These are phyloP conservation scores for Paramyrothecium sp. DNA, from an alignment of 2,329 filamentous ascomycete genomes.

Conservation along the genomic window DNA sequence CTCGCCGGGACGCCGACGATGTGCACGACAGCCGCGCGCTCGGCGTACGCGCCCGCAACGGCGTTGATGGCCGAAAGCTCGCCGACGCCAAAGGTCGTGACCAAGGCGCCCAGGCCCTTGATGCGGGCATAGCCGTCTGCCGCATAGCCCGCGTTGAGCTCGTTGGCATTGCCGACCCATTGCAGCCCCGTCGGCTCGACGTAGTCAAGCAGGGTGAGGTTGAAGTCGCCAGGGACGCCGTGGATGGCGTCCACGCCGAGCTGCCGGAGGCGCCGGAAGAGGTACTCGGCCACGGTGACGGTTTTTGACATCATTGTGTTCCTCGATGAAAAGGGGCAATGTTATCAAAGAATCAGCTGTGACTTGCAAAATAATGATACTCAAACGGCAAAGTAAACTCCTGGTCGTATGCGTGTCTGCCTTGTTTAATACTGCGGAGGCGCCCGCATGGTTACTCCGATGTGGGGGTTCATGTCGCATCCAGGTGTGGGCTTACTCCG, in stretches of 20 bases:
- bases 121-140: slow-evolving; percentile 57
- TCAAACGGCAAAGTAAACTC: too few relatives aligned
- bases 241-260: slow-evolving; percentile 57
- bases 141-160: slow-evolving; percentile 57
- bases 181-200: slow-evolving; percentile 32
- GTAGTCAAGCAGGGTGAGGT: slow-evolving; percentile 34
- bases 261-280: slow-evolving; percentile 58
- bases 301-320: background rate
- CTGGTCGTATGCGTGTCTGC: too few relatives aligned
- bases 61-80: slow-evolving; percentile 57
- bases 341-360: too few relatives aligned
- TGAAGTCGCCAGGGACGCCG: slow-evolving; percentile 45
- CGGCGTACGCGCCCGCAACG: slow-evolving; percentile 57
- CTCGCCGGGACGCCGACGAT: slow-evolving; percentile 53
- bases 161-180: slow-evolving; percentile 55
- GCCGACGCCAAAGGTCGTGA: slow-evolving; percentile 62
- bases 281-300: slow-evolving; percentile 36
- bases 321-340: too few relatives aligned
- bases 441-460: too few relatives aligned
- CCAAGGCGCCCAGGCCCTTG: slow-evolving; percentile 46
- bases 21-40: slow-evolving; percentile 55
- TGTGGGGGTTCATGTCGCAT: too few relatives aligned
- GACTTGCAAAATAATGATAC: too few relatives aligned
- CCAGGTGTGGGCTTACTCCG: too few relatives aligned
- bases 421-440: too few relatives aligned